Conservation (phyloP, 1,284 basidiomycete species). For the Somion occarium region DNA sequence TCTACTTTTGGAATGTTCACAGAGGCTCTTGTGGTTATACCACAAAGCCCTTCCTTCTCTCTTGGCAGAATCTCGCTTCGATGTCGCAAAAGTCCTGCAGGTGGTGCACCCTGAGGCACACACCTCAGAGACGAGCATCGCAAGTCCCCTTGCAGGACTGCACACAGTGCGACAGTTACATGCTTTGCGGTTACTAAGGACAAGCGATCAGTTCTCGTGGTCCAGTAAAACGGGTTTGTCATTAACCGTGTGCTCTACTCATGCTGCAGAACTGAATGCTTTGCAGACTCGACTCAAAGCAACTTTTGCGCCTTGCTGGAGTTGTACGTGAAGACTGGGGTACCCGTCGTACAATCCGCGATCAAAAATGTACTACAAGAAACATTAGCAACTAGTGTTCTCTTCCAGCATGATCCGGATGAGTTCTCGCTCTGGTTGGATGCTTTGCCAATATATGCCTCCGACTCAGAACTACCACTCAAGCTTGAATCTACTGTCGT, state of each 20-base stretch:
- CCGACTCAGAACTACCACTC: constrained; percentile 39
- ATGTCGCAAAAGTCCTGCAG: constrained; percentile 76
- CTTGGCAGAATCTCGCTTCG: constrained; percentile 78
- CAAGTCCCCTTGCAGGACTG: constrained; percentile 34
- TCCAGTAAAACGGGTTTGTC: constrained; percentile 62
- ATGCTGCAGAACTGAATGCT: constrained; percentile 1
- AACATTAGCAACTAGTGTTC: constrained; percentile 61
- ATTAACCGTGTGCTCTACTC: neutral
- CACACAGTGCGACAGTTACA: constrained; percentile 72
- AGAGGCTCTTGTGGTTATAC: constrained; percentile 82
- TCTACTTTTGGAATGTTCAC: constrained; percentile 73
- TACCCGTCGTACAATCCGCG: constrained; percentile 49
- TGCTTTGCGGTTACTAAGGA: constrained; percentile 65
- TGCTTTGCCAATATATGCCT: constrained; percentile 39
- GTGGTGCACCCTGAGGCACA: constrained; percentile 37
- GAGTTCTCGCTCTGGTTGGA: constrained; percentile 79
- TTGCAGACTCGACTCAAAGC: constrained; percentile 38
- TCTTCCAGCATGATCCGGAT: constrained; percentile 78
- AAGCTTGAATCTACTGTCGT: constrained; percentile 52
- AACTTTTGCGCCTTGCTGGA: constrained; percentile 67
- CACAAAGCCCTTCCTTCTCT: constrained; percentile 71
- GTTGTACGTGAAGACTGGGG: constrained; percentile 48
- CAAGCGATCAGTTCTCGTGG: constrained; percentile 78
- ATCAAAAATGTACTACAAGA: constrained; percentile 56
- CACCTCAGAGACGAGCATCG: constrained; percentile 6